A percentile compares a stretch with the other conserved stretches of the same genome.
Evolutionary conservation across 306 rosid genomes (phyloP).

Genomic region (Mimosa bimucronata): DNA sequence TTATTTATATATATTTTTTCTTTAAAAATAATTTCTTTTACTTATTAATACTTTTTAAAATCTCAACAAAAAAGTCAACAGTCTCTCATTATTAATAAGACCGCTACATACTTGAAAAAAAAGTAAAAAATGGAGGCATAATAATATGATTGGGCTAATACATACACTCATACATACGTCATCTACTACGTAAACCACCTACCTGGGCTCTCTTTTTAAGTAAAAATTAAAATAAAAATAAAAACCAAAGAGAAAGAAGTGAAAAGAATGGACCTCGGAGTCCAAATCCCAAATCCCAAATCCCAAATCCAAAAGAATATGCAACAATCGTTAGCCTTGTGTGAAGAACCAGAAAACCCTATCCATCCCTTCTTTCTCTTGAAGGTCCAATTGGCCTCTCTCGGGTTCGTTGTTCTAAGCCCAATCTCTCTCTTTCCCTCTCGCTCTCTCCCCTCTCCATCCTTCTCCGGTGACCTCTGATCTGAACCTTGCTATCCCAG

Average conservation of each 20-base stretch:
- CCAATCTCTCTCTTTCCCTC: slow-evolving; percentile 57
- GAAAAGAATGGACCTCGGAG: slow-evolving; percentile 56
- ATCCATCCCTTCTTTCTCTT: slow-evolving; percentile 6
- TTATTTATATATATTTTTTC: too few relatives aligned
- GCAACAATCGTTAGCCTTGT: slow-evolving; percentile 39
- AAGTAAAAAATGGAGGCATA: background rate
- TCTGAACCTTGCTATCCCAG: slow-evolving; percentile 42
- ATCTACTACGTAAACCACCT: background rate
- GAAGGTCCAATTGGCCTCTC: slow-evolving; percentile 83
- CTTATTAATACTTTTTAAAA: too few relatives aligned
- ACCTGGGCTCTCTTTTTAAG: background rate
- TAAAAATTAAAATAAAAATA: background rate
- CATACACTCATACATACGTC: background rate
- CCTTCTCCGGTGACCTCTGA: slow-evolving; percentile 49
- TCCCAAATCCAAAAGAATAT: too few relatives aligned
- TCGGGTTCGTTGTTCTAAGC: slow-evolving; percentile 71
- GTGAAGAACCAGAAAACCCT: slow-evolving; percentile 35
- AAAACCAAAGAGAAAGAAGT: background rate
- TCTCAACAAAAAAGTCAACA: too few relatives aligned
- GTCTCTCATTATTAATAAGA: too few relatives aligned
- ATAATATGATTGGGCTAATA: background rate
- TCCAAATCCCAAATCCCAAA: slow-evolving; percentile 45
- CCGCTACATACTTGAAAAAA: too few relatives aligned
- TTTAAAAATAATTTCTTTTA: too few relatives aligned
- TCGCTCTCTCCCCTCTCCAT: slow-evolving; percentile 41